Conservation (phyloP, 352 stramenopile genomes). For the Phytophthora vignae region DNA sequence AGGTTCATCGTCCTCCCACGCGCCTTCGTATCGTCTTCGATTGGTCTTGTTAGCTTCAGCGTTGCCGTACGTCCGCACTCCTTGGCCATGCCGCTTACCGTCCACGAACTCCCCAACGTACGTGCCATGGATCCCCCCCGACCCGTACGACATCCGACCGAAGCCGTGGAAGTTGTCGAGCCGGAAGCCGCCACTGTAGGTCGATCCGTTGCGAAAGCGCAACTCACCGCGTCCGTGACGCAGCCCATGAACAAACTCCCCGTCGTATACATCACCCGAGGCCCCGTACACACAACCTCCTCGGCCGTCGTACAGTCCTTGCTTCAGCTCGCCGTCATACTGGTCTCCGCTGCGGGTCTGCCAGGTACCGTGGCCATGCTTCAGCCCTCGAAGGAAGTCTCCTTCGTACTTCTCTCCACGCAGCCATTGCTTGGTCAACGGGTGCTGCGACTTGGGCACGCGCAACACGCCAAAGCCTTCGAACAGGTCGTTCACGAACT, state of each 20-base stretch:
- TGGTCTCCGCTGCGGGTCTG: constrained; percentile 47
- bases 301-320: constrained; percentile 61
- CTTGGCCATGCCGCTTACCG: constrained; percentile 67
- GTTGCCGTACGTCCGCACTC: constrained; percentile 62
- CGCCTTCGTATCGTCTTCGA: constrained; percentile 66
- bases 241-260: constrained; percentile 64
- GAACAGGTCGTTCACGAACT: constrained; percentile 64
- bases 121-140: constrained; percentile 51
- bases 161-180: constrained; percentile 67
- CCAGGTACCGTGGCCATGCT: constrained; percentile 62
- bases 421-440: constrained; percentile 71
- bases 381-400: constrained; percentile 57
- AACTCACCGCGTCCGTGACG: constrained; percentile 68
- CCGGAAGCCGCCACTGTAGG: constrained; percentile 64
- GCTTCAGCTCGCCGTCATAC: constrained; percentile 65
- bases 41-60: constrained; percentile 28
- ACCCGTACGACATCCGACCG: constrained; percentile 58
- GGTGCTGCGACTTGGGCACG: constrained; percentile 60
- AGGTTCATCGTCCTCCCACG: constrained; percentile 68
- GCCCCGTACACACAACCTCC: constrained; percentile 66
- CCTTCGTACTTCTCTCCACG: constrained; percentile 73
- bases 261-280: constrained; percentile 72
- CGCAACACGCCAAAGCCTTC: constrained; percentile 71
- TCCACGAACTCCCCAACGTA: constrained; percentile 72
- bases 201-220: constrained; percentile 53